Evolutionary conservation across 257 asterid species (phyloP), one percentile per base, ranked within the genome.

Genomic region (Primulina eburnea): DNA sequence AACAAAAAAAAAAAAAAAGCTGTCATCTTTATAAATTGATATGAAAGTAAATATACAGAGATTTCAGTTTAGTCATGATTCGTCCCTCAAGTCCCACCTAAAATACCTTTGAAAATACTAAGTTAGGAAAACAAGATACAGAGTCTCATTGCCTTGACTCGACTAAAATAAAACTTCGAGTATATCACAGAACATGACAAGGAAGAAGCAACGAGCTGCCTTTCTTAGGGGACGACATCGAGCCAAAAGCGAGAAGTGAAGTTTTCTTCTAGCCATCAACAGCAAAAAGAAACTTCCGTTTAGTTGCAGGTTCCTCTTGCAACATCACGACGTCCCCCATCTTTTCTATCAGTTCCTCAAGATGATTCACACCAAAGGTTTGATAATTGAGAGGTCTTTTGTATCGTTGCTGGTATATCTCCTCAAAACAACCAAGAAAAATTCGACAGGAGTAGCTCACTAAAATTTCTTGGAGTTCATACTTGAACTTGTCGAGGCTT

Each of bases 381-480:
- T 32, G 35, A 60, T 85, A 94, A 65, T 87, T 94, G 34, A 94
- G 78, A n/a, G 78, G 76, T 62, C 90, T 80, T 85, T 94, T 92
- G 83, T 92, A 88, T 75, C 95, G 84, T 71, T 88, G 93, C 71
- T 73, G 82, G 72, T 94, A 94, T 68, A 88, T 83, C 40, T 73
- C 85, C 81, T 94, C 98, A 55, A 94, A 92, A 62, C 69, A 72
- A 71, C 86, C 87, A 6, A 94, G 78, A 70, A 81, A 76, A 61
- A 94, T 78, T 52, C 82, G 82, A 78, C 90, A 89, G 17, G 96
- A 89, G 75, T 81, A 94, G 82, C 98, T 89, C 57, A 92, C 99
- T 67, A 94, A 68, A 69, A 94, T 92, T 32, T 94, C 99, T 82
- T 89, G 92, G 60, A 94, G 96, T 83, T 94, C 96, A 30, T 83